Percentiles rank a stretch among this genome's conserved stretches.
Conservation (phyloP, 306 rosid species). For the Medicago ruthenica region DNA sequence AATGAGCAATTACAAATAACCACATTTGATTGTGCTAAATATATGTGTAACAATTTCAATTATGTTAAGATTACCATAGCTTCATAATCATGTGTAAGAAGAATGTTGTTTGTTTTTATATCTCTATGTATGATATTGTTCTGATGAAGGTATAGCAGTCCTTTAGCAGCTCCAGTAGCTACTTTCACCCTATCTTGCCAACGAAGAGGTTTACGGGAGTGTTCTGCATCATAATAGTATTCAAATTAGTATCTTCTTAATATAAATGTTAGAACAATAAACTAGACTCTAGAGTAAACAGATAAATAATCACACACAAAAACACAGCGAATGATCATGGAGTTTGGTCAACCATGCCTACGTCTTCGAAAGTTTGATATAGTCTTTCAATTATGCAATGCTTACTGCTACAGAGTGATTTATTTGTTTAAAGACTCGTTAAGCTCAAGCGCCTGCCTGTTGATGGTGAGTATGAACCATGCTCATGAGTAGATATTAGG, state of each 20-base stretch:
- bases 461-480: too few relatives aligned
- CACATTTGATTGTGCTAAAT: not conserved
- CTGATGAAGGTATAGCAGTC: slow-evolving; percentile 66
- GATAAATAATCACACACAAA: too few relatives aligned
- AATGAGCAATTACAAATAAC: not conserved
- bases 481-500: too few relatives aligned
- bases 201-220: slow-evolving; percentile 51
- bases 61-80: slow-evolving; percentile 53
- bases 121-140: slow-evolving; percentile 85
- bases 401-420: too few relatives aligned
- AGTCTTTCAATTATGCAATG: too few relatives aligned
- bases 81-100: slow-evolving; percentile 75
- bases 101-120: slow-evolving; percentile 78
- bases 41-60: not conserved
- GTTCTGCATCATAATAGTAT: slow-evolving; percentile 53
- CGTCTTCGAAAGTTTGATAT: too few relatives aligned
- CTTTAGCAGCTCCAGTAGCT: slow-evolving; percentile 78
- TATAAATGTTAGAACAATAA: too few relatives aligned
- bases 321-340: too few relatives aligned
- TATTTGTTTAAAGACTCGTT: too few relatives aligned
- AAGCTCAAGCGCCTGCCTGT: too few relatives aligned
- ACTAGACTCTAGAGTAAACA: too few relatives aligned
- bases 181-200: slow-evolving; percentile 77
- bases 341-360: too few relatives aligned
- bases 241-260: not conserved